Evolutionary conservation across 345 rosid genomes (phyloP).

Genomic region (Crucihimalaya himalaica): DNA sequence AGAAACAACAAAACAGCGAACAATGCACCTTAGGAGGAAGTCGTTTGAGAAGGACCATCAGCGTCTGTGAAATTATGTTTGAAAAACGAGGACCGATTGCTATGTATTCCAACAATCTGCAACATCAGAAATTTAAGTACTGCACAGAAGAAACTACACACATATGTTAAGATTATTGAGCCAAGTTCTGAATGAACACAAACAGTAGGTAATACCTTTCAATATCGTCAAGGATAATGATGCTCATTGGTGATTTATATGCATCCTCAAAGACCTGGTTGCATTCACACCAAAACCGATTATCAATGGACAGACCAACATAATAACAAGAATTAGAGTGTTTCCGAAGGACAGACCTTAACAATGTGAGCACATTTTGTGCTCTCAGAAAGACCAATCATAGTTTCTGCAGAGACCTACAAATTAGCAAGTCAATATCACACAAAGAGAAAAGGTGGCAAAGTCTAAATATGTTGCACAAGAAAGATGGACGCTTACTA

Average conservation of each 20-base stretch:
- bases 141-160: slow-evolving; percentile 6
- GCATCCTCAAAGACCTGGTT: slow-evolving; percentile 96
- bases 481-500: slow-evolving; percentile 55
- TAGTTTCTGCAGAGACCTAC: slow-evolving; percentile 91
- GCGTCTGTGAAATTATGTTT: slow-evolving; percentile 82
- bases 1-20: slow-evolving; percentile 6
- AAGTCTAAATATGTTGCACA: neutral
- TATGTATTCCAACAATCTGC: slow-evolving; percentile 89
- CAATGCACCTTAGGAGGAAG: slow-evolving; percentile 85
- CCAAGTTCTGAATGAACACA: neutral
- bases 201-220: slow-evolving; percentile 58
- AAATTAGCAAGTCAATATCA: slow-evolving; percentile 22
- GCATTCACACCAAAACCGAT: slow-evolving; percentile 21
- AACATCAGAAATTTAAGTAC: slow-evolving; percentile 29
- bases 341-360: slow-evolving; percentile 61
- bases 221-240: slow-evolving; percentile 91
- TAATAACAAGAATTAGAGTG: neutral
- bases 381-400: slow-evolving; percentile 98
- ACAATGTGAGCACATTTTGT: slow-evolving; percentile 91
- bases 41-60: slow-evolving; percentile 90
- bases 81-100: slow-evolving; percentile 99
- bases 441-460: neutral
- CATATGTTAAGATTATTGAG: neutral
- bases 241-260: slow-evolving; percentile 93
- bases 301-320: slow-evolving; percentile 2